Evolutionary conservation across 2,329 filamentous ascomycete species (phyloP), one percentile per base, ranked within the genome.

Genomic region (Botrytis sinoallii): DNA sequence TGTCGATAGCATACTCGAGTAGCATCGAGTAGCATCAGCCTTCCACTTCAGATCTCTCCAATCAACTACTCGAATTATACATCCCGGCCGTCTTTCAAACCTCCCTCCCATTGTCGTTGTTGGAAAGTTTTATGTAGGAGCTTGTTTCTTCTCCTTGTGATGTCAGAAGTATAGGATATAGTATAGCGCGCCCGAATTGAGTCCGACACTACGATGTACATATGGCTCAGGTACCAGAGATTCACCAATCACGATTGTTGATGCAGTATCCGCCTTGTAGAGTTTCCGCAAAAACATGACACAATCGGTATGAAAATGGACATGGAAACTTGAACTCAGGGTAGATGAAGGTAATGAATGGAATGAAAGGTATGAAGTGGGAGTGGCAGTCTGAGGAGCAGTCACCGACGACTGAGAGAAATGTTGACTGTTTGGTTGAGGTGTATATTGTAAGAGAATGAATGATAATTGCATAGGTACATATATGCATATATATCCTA

Each of bases 151-250:
- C 38, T 35, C 29, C 32, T 63, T 63, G 35, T 65, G 59, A 72
- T 72, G 71, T 72, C 61, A 68, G 40, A 55, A 32, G 60, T 46
- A 32, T 20, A 35, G 12, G 35, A 32, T 46, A 42, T 8, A 29
- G 52, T 29, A 55, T 55, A 55, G 52, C 52, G 46, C 18, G 60
- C n/a, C 70, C 70, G 70, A 71, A 71, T 71, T 71, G 70, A 42
- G 70, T 71, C 70, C 70, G 70, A 25, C 16, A 57, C 70, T 71
- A 71, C 44, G 48, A 22, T 29, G 32, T 16, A 40, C 25, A 61
- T 18, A 25, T 63, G 52, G 52, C 29, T 64, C 59, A 64, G 57
- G 59, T 64, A 69, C 52, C 67, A 59, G 22, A 25, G 40, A 14
- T 25, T 25, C 35, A 44, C 67, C 67, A 70, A 70, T 70, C 52